A percentile compares a stretch with the other conserved stretches of the same genome.
Evolutionary conservation across 1,139 yeast species (phyloP).

Genomic region (Kodamaea anthophila): DNA sequence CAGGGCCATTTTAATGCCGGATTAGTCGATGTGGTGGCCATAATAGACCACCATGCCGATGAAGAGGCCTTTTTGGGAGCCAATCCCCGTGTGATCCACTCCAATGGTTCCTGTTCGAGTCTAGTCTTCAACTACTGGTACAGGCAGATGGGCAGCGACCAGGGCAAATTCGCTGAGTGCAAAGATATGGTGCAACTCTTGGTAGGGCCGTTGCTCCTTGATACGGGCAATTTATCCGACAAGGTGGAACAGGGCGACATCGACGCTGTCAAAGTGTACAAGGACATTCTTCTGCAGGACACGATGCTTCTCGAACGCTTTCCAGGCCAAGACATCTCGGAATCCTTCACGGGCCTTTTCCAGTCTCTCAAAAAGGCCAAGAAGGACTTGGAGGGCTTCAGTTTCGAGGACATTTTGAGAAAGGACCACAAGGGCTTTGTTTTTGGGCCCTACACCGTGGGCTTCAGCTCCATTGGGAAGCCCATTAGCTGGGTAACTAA

Average conservation of each 20-base stretch:
- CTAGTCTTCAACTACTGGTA: slow-evolving; percentile 63
- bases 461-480: slow-evolving; percentile 72
- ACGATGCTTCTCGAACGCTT: slow-evolving; percentile 2
- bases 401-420: slow-evolving; percentile 53
- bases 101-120: slow-evolving; percentile 75
- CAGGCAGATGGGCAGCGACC: slow-evolving; percentile 16
- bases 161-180: slow-evolving; percentile 13
- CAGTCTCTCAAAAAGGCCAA: slow-evolving; percentile 47
- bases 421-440: slow-evolving; percentile 82
- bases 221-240: slow-evolving; percentile 58
- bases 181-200: slow-evolving; percentile 43
- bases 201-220: slow-evolving; percentile 65
- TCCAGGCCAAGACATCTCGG: slow-evolving; percentile 6
- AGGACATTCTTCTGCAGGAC: slow-evolving; percentile 11
- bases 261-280: slow-evolving; percentile 35
- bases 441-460: slow-evolving; percentile 43
- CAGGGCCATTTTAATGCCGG: slow-evolving; percentile 18
- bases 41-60: slow-evolving; percentile 87
- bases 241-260: slow-evolving; percentile 55
- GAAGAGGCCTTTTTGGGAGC: slow-evolving; percentile 45
- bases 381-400: slow-evolving; percentile 55
- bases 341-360: slow-evolving; percentile 18
- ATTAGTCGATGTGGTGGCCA: slow-evolving; percentile 41
- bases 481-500: slow-evolving; percentile 53
- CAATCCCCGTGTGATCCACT: slow-evolving; percentile 53